These are phyloP conservation scores for Lipomyces oligophaga DNA, from an alignment of 805 yeast genomes.

Conservation along the genomic window DNA sequence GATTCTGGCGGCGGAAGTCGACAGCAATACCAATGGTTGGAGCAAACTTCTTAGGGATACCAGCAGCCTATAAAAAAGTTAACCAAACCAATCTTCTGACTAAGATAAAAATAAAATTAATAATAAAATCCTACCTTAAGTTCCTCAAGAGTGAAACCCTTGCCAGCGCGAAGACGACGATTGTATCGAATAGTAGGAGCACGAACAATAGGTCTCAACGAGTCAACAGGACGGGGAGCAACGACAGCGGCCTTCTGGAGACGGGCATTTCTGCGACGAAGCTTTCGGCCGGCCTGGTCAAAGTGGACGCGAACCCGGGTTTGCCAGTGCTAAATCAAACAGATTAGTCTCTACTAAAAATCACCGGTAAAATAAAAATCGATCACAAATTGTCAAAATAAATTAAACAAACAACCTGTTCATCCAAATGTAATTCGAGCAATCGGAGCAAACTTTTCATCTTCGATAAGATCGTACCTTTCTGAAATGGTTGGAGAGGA, in stretches of 20 bases:
- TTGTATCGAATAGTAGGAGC: constrained; percentile 98
- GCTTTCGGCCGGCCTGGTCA: constrained; percentile 99
- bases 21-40: constrained; percentile 98
- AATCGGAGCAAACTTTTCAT: too few species aligned
- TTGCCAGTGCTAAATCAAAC: constrained; percentile 96
- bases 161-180: constrained; percentile 99
- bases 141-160: constrained; percentile 98
- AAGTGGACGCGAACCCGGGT: constrained; percentile 99
- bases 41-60: constrained; percentile 89
- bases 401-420: too few species aligned
- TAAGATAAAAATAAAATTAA: not conserved
- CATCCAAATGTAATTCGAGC: too few species aligned
- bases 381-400: too few species aligned
- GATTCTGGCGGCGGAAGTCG: constrained; percentile 99
- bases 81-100: not conserved
- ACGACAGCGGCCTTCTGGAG: constrained; percentile 86
- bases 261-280: constrained; percentile 92
- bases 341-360: not conserved
- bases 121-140: constrained; percentile 49
- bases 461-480: constrained; percentile 43
- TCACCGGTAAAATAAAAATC: too few species aligned
- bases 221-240: constrained; percentile 98
- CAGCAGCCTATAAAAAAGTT: constrained; percentile 59
- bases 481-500: constrained; percentile 99
- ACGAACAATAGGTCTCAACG: constrained; percentile 96